Conservation (phyloP, 2,329 filamentous ascomycete species). For the Rosellinia necatrix region DNA sequence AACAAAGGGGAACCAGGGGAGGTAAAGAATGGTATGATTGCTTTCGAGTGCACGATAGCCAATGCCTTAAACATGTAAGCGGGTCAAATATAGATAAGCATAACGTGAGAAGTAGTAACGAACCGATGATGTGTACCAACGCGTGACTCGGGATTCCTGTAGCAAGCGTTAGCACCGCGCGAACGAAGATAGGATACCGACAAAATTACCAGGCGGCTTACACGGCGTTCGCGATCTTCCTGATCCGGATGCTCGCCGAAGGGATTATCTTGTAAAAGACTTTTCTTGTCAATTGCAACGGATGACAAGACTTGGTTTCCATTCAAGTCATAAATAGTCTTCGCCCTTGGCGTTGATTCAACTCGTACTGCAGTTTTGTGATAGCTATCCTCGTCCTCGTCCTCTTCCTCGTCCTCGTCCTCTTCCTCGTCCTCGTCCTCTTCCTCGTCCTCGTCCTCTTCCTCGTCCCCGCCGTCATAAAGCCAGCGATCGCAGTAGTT, state of each 20-base stretch:
- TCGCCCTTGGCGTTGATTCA: slow-evolving; percentile 23
- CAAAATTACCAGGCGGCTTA: slow-evolving; percentile 16
- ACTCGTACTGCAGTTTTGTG: slow-evolving; percentile 21
- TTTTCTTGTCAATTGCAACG: slow-evolving; percentile 25
- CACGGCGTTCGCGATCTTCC: background rate
- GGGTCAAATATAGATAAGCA: background rate
- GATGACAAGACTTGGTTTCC: slow-evolving; percentile 30
- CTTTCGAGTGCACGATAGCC: slow-evolving; percentile 25
- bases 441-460: too few relatives aligned
- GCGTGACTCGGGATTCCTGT: slow-evolving; percentile 1
- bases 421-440: too few relatives aligned
- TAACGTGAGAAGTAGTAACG: background rate
- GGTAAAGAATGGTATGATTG: background rate
- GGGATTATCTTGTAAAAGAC: slow-evolving; percentile 31
- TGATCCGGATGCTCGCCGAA: slow-evolving; percentile 29
- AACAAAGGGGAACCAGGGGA: background rate
- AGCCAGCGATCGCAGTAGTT: background rate
- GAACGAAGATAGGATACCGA: slow-evolving; percentile 25
- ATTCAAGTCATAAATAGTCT: slow-evolving; percentile 37
- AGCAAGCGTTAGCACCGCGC: background rate
- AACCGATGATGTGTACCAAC: slow-evolving; percentile 20
- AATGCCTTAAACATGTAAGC: slow-evolving; percentile 15
- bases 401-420: background rate
- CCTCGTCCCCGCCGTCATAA: background rate
- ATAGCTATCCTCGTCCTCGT: background rate